Evolutionary conservation across 2,329 filamentous ascomycete species (phyloP).

Genomic region (Paecilomyces dactylethromorphus): DNA sequence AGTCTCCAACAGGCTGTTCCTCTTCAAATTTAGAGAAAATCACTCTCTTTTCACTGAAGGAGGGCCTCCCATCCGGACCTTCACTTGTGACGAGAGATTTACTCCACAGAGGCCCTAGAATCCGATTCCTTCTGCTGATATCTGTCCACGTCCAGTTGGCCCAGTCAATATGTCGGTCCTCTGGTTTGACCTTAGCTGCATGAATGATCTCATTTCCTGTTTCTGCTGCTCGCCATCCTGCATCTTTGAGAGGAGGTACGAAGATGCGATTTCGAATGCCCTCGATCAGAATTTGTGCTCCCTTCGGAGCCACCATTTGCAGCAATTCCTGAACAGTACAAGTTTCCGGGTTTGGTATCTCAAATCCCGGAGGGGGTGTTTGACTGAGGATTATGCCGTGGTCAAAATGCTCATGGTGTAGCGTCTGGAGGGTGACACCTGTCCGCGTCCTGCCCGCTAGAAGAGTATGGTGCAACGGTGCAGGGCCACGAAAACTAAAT

Average conservation of each 20-base stretch:
- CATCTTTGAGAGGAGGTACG: conserved; percentile 50
- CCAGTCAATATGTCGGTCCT: conserved; percentile 60
- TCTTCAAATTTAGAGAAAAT: conserved; percentile 32
- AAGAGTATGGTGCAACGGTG: conserved; percentile 80
- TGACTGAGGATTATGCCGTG: conserved; percentile 69
- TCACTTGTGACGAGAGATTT: conserved; percentile 21
- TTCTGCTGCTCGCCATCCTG: conserved; percentile 18
- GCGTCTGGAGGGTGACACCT: conserved; percentile 80
- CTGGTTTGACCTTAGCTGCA: conserved; percentile 67
- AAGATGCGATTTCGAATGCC: conserved; percentile 59
- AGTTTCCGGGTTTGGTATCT: conserved; percentile 41
- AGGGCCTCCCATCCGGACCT: conserved; percentile 8
- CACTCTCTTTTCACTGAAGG: conserved; percentile 25
- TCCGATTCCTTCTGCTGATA: conserved; percentile 51
- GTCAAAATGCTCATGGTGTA: conserved; percentile 72
- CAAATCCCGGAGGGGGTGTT: conserved; percentile 51
- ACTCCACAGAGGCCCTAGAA: conserved; percentile 64
- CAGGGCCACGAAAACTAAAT: conserved; percentile 68
- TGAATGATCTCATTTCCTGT: conserved; percentile 33
- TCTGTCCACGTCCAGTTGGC: conserved; percentile 45
- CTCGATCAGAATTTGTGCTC: conserved; percentile 63
- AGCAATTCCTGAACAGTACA: conserved; percentile 48
- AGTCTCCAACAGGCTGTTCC: conserved; percentile 18
- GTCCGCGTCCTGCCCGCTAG: conserved; percentile 55
- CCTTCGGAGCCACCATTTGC: conserved; percentile 53